A percentile compares a stretch with the other conserved stretches of the same genome.
Conservation (phyloP, 75 land plant species). For the Pseudotsuga menziesii region DNA sequence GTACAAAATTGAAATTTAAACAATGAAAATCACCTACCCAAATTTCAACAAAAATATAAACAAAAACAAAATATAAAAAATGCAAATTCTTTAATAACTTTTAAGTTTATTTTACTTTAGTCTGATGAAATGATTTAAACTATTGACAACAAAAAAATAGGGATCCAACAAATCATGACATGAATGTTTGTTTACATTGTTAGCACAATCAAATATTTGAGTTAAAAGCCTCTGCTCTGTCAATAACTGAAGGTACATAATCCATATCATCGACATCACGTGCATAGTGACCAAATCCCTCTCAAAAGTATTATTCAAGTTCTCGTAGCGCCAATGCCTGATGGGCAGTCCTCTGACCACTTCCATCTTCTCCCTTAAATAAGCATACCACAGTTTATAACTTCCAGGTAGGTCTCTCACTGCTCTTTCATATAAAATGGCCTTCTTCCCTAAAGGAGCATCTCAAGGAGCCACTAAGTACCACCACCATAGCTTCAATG, state of each 20-base stretch:
- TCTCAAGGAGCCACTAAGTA: conserved; percentile 59
- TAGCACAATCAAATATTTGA: conserved; percentile 75
- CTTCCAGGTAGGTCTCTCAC: conserved; percentile 79
- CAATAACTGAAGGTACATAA: conserved; percentile 52
- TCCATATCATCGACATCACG: conserved; percentile 94
- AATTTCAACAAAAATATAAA: no score
- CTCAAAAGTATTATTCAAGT: conserved; percentile 92
- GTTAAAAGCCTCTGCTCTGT: conserved; percentile 75
- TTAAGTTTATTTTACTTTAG: no score
- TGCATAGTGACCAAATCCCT: conserved; percentile 94
- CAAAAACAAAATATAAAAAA: no score
- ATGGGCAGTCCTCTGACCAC: conserved; percentile 55
- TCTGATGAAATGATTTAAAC: no score
- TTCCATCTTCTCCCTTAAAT: conserved; percentile 71
- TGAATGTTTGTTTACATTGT: no score
- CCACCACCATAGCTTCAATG: conserved; percentile 90
- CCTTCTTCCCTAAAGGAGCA: conserved; percentile 65
- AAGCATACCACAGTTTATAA: conserved; percentile 95
- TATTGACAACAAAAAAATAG: no score
- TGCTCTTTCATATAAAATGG: conserved; percentile 79
- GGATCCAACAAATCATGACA: no score
- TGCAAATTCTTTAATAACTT: no score
- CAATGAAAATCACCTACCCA: no score
- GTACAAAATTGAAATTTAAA: no score
- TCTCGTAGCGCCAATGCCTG: conserved; percentile 39